These are phyloP conservation scores for Dalechampia spathulata DNA, from an alignment of 441 rosid genomes.

Conservation along the genomic window DNA sequence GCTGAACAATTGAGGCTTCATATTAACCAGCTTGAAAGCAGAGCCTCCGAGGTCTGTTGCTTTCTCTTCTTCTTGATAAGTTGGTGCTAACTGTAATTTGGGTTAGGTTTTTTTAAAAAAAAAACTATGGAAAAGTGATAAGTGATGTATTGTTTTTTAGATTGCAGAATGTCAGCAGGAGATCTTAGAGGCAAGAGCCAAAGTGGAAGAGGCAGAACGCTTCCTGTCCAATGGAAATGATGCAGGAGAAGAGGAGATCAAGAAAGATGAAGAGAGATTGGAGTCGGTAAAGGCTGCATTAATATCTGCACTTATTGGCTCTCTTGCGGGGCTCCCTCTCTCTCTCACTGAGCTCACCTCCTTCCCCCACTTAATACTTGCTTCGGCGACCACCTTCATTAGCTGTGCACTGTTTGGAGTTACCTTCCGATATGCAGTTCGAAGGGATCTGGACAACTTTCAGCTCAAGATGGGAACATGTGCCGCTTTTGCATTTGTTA, in stretches of 20 bases:
- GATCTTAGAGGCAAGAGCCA: slow-evolving; percentile 63
- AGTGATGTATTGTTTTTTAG: slow-evolving; percentile 24
- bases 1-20: slow-evolving; percentile 43
- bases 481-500: slow-evolving; percentile 74
- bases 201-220: slow-evolving; percentile 73
- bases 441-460: slow-evolving; percentile 69
- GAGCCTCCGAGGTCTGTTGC: slow-evolving; percentile 48
- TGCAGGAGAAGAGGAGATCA: slow-evolving; percentile 17
- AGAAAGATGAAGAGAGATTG: slow-evolving; percentile 57
- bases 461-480: slow-evolving; percentile 74
- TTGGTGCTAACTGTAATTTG: too few relatives aligned
- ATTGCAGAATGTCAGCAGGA: slow-evolving; percentile 77
- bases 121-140: too few relatives aligned
- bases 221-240: slow-evolving; percentile 29
- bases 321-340: slow-evolving; percentile 58
- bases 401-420: slow-evolving; percentile 91
- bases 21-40: slow-evolving; percentile 49
- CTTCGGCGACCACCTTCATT: slow-evolving; percentile 45
- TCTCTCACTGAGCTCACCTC: slow-evolving; percentile 47
- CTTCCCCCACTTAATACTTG: slow-evolving; percentile 46
- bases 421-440: slow-evolving; percentile 66
- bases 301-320: slow-evolving; percentile 66
- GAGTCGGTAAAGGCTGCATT: slow-evolving; percentile 74
- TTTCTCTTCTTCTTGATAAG: background rate
- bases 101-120: too few relatives aligned